Evolutionary conservation across 768 basidiomycete species (phyloP), one percentile per base, ranked within the genome.

Genomic region (Pseudohyphozyma bogoriensis): DNA sequence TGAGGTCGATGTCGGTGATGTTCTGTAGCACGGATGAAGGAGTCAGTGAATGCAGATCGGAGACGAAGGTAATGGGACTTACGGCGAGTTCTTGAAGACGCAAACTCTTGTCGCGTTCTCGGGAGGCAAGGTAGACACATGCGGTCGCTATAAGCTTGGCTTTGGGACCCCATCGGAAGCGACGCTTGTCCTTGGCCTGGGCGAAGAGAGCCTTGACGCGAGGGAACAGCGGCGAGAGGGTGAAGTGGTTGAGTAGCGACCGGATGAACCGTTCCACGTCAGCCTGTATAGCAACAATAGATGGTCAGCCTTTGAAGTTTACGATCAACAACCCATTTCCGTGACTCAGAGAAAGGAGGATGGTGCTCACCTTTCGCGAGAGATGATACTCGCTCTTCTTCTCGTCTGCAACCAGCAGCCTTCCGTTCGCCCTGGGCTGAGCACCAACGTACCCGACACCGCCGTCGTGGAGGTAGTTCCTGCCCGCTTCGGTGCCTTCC

Each of bases 141-240:
- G 65, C 65, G 1, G 56, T 61, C 3, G 52, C 56, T 12, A 47
- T 59, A 2, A 62, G 31, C 33, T 50, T 32, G 4, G 58, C 56
- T 9, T 31, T 22, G 16, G 47, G 37, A 4, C 65, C 65, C 65
- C 65, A 66, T n/a, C 10, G 36, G 55, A 66, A 63, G 20, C 40
- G 32, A 29, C 59, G 7, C 46, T 42, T 54, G 15, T 29, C 2
- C 52, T 56, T 58, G n/a, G 44, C 44, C 12, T 20, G 15, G 24
- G 15, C 36, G 26, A 66, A 66, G 35, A 62, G 33, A 33, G 16
- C 15, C n/a, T 13, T n/a, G 18, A 32, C 31, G 32, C 49, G 49
- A 2, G 22, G 4, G 18, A 12, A 26, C n/a, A 51, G 55, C 4
- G 57, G 32, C 2, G 15, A 12, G 24, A 22, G 10, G 12, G 44